These are phyloP conservation scores for Diaporthe sp. DNA, from an alignment of 2,329 filamentous ascomycete species.

Conservation along the genomic window DNA sequence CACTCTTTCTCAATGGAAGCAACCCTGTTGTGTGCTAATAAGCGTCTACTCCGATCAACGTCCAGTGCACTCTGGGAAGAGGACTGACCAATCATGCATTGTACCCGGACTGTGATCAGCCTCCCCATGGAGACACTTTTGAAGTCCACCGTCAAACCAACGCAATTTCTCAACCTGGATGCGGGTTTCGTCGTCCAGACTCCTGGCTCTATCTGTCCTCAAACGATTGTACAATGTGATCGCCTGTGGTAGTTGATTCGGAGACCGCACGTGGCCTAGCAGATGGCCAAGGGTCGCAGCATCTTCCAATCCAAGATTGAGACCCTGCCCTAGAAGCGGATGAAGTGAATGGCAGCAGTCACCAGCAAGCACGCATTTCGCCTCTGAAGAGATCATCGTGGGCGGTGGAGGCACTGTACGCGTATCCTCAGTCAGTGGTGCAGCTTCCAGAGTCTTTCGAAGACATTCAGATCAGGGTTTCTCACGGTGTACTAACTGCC, in stretches of 20 bases:
- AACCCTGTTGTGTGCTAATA: not conserved
- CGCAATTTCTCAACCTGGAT: not conserved
- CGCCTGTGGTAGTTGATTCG: not conserved
- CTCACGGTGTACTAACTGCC: not conserved
- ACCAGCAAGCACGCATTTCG: not conserved
- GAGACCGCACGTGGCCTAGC: not conserved
- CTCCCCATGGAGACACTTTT: not conserved
- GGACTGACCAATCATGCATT: not conserved
- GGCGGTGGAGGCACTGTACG: not conserved
- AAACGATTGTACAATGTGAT: not conserved
- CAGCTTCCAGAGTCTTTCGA: not conserved
- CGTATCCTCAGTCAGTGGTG: not conserved
- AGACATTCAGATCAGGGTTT: not conserved
- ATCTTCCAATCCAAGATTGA: slow-evolving; percentile 10
- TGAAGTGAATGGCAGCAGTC: slow-evolving; percentile 3
- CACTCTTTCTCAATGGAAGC: not conserved
- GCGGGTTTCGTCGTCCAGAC: not conserved
- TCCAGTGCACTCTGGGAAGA: not conserved
- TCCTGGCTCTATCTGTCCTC: not conserved
- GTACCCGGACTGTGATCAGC: not conserved
- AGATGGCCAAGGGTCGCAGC: not conserved
- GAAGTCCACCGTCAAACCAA: not conserved
- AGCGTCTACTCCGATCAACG: not conserved
- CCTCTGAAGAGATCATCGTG: not conserved
- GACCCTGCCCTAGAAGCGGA: not conserved